Percentiles rank a stretch among this genome's conserved stretches.
phyloP scores from a whole-genome alignment of 352 stramenopile genomes.

The Pythium graminicola region DNA sequence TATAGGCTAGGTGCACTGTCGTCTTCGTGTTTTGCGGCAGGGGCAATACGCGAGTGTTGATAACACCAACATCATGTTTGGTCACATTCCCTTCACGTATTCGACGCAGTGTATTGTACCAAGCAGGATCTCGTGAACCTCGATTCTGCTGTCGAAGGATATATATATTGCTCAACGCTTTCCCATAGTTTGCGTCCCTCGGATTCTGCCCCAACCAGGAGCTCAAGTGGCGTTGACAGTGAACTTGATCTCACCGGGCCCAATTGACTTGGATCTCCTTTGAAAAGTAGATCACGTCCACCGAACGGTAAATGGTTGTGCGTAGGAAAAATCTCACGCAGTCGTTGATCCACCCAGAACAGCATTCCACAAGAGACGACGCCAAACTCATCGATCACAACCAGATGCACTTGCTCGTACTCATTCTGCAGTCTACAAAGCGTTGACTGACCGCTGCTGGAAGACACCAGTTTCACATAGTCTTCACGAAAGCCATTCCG shows the following conservation, averaged over 20 bases:
- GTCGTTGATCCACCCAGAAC: constrained; percentile 2
- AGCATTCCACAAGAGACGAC: constrained; percentile 3
- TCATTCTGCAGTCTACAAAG: not conserved
- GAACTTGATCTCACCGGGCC: not conserved
- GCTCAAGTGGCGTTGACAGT: too few species aligned
- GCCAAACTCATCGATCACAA: constrained; percentile 3
- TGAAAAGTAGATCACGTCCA: constrained; percentile 1
- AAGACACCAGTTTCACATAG: not conserved
- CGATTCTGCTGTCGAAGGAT: not conserved
- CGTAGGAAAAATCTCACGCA: not conserved
- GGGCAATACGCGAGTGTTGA: not conserved
- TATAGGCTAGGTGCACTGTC: not conserved
- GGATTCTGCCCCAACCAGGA: not conserved
- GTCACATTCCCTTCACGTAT: not conserved
- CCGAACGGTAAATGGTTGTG: not conserved
- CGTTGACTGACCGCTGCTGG: not conserved
- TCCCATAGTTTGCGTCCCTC: not conserved
- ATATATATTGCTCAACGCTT: not conserved
- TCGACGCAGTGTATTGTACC: not conserved
- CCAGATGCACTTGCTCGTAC: not conserved
- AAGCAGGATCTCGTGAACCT: not conserved
- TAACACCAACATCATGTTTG: not conserved
- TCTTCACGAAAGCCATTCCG: not conserved
- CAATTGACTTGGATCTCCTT: not conserved
- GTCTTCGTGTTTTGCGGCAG: not conserved